Conservation (phyloP, 148 eudicot species). For the Oxyria digyna region DNA sequence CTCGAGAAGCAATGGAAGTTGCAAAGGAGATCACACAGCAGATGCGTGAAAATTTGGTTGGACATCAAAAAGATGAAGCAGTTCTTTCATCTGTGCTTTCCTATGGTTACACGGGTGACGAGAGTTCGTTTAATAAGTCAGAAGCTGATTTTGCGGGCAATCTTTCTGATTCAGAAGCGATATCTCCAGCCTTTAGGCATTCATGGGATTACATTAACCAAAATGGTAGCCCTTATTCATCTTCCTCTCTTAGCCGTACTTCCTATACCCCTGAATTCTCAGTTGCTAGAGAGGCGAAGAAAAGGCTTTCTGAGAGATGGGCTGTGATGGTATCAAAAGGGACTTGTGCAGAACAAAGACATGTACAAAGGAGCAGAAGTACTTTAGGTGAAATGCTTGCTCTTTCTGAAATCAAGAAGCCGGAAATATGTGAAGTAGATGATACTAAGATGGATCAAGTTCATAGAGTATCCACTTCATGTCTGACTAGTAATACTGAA, state of each 20-base stretch:
- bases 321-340: conserved; percentile 71
- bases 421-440: conserved; percentile 33
- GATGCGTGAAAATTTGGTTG: conserved; percentile 49
- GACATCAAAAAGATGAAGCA: conserved; percentile 61
- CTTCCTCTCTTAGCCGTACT: conserved; percentile 60
- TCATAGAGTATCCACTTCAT: conserved; percentile 43
- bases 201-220: conserved; percentile 87
- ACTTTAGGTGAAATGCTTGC: conserved; percentile 98
- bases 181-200: conserved; percentile 70
- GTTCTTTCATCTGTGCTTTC: conserved; percentile 72
- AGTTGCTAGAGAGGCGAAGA: conserved; percentile 94
- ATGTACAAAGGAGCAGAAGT: conserved; percentile 53
- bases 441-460: conserved; percentile 19
- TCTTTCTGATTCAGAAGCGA: conserved; percentile 67
- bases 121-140: conserved; percentile 77
- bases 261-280: conserved; percentile 89
- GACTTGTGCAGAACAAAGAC: conserved; percentile 43
- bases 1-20: conserved; percentile 53
- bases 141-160: conserved; percentile 48
- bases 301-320: conserved; percentile 98
- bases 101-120: conserved; percentile 82
- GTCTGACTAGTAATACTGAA: conserved; percentile 22
- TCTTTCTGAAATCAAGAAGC: conserved; percentile 42
- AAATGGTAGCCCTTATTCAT: conserved; percentile 48
- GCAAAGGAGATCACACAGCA: conserved; percentile 62